Conservation (phyloP, 768 basidiomycete genomes). For the Tylopilus sp. region DNA sequence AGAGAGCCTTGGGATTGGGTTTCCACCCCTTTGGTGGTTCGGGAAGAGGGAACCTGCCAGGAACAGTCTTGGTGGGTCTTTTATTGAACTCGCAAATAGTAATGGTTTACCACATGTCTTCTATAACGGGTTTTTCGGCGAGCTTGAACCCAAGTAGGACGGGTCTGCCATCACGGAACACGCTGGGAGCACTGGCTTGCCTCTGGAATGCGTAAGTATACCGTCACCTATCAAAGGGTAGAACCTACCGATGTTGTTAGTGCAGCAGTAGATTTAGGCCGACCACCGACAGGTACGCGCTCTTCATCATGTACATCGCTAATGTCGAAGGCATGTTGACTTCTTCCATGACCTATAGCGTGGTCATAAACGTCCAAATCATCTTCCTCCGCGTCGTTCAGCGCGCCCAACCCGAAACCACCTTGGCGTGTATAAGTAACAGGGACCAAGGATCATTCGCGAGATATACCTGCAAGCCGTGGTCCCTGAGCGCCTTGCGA, state of each 20-base stretch:
- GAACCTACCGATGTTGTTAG: conserved; percentile 13
- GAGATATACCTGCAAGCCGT: conserved; percentile 50
- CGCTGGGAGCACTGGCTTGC: conserved; percentile 9
- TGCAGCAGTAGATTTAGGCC: conserved; percentile 8
- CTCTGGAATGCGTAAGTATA: conserved; percentile 23
- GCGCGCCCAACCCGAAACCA: conserved; percentile 84
- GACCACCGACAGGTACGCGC: conserved; percentile 41
- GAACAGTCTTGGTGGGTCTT: conserved; percentile 11
- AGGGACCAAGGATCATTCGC: not conserved
- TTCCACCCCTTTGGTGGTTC: conserved; percentile 82
- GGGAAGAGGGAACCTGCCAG: conserved; percentile 74
- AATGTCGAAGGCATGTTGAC: conserved; percentile 63
- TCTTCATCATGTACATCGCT: conserved; percentile 64
- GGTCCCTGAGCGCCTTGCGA: conserved; percentile 39
- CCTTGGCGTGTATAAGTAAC: conserved; percentile 34
- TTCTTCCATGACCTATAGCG: conserved; percentile 33
- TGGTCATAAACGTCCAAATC: conserved; percentile 82
- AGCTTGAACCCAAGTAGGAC: conserved; percentile 76
- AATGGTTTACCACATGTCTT: conserved; percentile 61
- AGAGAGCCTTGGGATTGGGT: conserved; percentile 79
- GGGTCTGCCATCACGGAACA: conserved; percentile 72
- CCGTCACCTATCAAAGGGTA: not conserved
- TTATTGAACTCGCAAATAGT: conserved; percentile 17
- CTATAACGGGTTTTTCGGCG: conserved; percentile 60
- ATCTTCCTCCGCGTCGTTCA: conserved; percentile 94